Evolutionary conservation across 2,329 filamentous ascomycete genomes (phyloP).

Genomic region (Simplicillium aogashimaense): DNA sequence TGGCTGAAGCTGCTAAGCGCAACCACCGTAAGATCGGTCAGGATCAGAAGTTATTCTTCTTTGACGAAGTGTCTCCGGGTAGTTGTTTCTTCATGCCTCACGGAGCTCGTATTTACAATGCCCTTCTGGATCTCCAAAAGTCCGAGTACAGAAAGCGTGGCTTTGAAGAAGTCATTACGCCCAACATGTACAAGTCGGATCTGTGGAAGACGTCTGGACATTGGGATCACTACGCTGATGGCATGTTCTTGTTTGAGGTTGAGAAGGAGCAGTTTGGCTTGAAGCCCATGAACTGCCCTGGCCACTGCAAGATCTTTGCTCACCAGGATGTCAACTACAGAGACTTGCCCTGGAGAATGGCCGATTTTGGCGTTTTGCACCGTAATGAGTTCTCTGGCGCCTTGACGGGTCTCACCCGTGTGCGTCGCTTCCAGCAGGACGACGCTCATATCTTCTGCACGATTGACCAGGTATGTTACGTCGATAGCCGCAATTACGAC

Average conservation of each 20-base stretch:
- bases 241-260: slow-evolving; percentile 70
- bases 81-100: slow-evolving; percentile 89
- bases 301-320: slow-evolving; percentile 81
- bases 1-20: slow-evolving; percentile 96
- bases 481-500: not conserved
- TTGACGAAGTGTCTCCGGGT: slow-evolving; percentile 86
- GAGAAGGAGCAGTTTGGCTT: slow-evolving; percentile 68
- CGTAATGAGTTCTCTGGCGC: slow-evolving; percentile 93
- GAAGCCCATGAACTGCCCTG: slow-evolving; percentile 98
- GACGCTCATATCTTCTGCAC: slow-evolving; percentile 92
- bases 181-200: slow-evolving; percentile 87
- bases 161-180: slow-evolving; percentile 90
- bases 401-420: slow-evolving; percentile 80
- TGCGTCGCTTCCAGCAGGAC: slow-evolving; percentile 91
- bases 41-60: slow-evolving; percentile 97
- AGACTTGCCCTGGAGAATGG: slow-evolving; percentile 83
- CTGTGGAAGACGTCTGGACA: slow-evolving; percentile 94
- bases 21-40: slow-evolving; percentile 90
- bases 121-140: slow-evolving; percentile 70
- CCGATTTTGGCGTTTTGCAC: slow-evolving; percentile 92
- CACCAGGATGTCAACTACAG: slow-evolving; percentile 73
- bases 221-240: slow-evolving; percentile 77
- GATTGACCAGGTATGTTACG: slow-evolving; percentile 22
- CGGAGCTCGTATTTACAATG: slow-evolving; percentile 88
- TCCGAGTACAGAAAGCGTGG: slow-evolving; percentile 87